Conservation (phyloP, 179 eudicot species). For the Vitellaria paradoxa region DNA sequence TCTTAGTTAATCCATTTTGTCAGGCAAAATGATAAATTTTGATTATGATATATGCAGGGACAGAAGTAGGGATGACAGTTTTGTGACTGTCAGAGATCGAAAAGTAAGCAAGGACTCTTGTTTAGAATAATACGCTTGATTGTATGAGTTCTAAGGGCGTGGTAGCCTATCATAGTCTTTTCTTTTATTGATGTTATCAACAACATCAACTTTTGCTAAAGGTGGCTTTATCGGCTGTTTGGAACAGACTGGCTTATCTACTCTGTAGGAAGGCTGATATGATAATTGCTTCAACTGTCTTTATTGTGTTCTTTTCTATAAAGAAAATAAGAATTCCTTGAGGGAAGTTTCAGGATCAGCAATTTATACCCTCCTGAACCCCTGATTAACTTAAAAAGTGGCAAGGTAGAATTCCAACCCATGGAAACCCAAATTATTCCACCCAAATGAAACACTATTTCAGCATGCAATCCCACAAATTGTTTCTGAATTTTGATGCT, state of each 20-base stretch:
- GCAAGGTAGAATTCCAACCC: background rate
- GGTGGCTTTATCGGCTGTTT: background rate
- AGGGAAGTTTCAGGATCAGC: background rate
- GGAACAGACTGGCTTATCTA: background rate
- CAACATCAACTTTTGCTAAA: background rate
- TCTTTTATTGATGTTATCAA: background rate
- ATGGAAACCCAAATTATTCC: background rate
- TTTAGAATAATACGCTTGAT: background rate
- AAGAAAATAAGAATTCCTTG: background rate
- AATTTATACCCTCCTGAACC: background rate
- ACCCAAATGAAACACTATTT: background rate
- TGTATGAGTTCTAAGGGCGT: background rate
- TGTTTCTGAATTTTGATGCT: too few species aligned
- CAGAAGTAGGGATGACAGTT: conserved; percentile 41
- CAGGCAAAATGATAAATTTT: background rate
- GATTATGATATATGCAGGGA: conserved; percentile 37
- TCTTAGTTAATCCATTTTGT: background rate
- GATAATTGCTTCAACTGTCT: background rate
- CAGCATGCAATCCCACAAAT: too few species aligned
- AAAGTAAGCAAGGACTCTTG: conserved; percentile 41
- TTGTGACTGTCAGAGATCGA: conserved; percentile 49
- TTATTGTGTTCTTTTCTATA: too few species aligned
- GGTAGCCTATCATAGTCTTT: background rate
- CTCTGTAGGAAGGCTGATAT: background rate
- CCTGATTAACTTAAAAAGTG: too few species aligned